Base-by-base conservation (phyloP, 345 rosid species). In the Diplotaxis tenuifolia region DNA sequence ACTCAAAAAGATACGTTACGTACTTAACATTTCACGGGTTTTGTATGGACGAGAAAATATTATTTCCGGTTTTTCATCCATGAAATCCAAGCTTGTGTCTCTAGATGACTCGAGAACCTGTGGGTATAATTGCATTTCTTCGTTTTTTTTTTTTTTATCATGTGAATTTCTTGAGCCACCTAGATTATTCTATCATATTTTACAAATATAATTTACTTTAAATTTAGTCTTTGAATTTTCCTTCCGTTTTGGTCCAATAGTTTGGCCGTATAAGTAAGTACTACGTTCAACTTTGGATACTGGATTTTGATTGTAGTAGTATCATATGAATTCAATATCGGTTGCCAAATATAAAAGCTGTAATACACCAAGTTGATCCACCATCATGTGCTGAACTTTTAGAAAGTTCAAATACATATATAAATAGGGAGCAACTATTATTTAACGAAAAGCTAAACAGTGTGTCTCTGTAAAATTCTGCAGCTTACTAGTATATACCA, bases 281-380 rank as follows among this genome's bases (percentile, higher is more conserved):
- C 6, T 47, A 47, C 52, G 18, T 45, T 57, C 57, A 29, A 63
- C 28, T 36, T 38, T 21, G 25, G n/a, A 21, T 54, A 45, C 47
- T 58, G 11, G n/a, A 74, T 45, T 74, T 21, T 7, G 7, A 8
- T 67, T 20, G 25, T 23, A 23, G 15, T 6, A 15, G 52, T 66
- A 21, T 29, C n/a, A 12, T 72, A n/a, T 65, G 21, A 7, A 65
- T 67, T 59, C 67, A 58, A 74, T 18, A 60, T 52, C 45, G 58
- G 73, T 67, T 75, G 73, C 68, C 31, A 19, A 9, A 29, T 32
- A 45, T 50, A 52, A 14, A 65, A 60, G 16, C 50, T 18, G 16
- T 34, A 23, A 27, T 31, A 50, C n/a, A 14, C 62, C 64, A 75
- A 75, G 34, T 62, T 68, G 36, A 53, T 68, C 49, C 54, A 34